A percentile compares a stretch with the other conserved stretches of the same genome.
These are phyloP conservation scores for Saturnispora galanensis DNA, from an alignment of 805 yeast species.

Conservation along the genomic window DNA sequence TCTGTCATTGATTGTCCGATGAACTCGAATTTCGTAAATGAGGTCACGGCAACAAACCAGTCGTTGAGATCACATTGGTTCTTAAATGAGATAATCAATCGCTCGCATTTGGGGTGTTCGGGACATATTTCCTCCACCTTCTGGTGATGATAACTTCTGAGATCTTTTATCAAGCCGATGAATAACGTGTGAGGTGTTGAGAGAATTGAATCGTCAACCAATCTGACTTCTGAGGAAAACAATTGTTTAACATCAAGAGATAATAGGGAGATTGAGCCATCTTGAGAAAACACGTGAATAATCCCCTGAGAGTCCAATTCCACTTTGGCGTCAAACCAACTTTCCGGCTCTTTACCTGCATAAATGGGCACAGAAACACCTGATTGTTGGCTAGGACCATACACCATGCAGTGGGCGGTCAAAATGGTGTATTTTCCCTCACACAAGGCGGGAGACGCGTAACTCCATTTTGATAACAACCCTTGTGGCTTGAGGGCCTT, in stretches of 20 bases:
- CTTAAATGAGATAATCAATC: constrained; percentile 54
- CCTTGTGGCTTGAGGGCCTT: constrained; percentile 39
- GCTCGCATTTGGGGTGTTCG: constrained; percentile 5
- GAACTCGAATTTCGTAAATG: constrained; percentile 52
- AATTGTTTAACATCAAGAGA: constrained; percentile 45
- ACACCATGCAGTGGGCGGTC: constrained; percentile 25
- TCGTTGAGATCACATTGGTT: constrained; percentile 63
- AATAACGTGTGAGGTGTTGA: constrained; percentile 49
- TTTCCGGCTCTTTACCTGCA: constrained; percentile 29
- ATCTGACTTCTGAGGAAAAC: constrained; percentile 51
- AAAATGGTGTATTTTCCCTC: too few relatives aligned
- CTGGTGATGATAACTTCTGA: constrained; percentile 34
- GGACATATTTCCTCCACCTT: not conserved
- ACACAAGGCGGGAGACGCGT: constrained; percentile 11
- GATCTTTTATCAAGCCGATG: constrained; percentile 45
- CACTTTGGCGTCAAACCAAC: constrained; percentile 70
- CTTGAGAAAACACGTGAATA: constrained; percentile 49
- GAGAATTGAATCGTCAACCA: constrained; percentile 53
- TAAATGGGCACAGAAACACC: constrained; percentile 27
- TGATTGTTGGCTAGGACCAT: constrained; percentile 45
- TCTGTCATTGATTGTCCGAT: constrained; percentile 23
- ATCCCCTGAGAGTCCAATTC: constrained; percentile 55
- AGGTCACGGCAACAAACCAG: constrained; percentile 61
- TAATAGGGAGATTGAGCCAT: constrained; percentile 53
- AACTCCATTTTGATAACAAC: constrained; percentile 39